phyloP scores from a whole-genome alignment of 371 early-diverging fungal species.

The Circinella umbellata region DNA sequence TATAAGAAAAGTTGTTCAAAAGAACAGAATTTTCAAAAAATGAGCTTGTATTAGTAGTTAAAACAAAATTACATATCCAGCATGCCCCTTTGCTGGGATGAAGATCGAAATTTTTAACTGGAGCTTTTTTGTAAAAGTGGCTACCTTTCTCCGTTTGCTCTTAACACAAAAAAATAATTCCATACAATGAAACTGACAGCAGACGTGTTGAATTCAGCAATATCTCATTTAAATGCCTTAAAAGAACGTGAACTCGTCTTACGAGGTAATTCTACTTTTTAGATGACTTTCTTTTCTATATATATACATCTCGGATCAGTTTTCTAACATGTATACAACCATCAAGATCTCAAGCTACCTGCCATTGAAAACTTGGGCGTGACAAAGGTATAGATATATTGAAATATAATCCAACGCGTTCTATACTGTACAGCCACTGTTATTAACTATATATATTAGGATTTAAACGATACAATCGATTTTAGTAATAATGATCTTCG shows the following conservation, averaged over 20 bases:
- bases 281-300: background rate
- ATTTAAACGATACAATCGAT: slow-evolving; percentile 92
- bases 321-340: background rate
- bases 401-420: too few species aligned
- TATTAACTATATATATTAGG: slow-evolving; percentile 45
- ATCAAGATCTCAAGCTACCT: slow-evolving; percentile 82
- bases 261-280: slow-evolving; percentile 61
- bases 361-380: slow-evolving; percentile 94
- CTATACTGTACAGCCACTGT: too few species aligned
- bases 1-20: too few species aligned
- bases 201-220: slow-evolving; percentile 73
- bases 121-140: too few species aligned
- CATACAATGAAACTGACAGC: slow-evolving; percentile 78
- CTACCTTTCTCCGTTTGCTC: too few species aligned
- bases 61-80: too few species aligned
- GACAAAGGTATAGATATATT: slow-evolving; percentile 69
- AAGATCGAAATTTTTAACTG: too few species aligned
- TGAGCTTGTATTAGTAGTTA: too few species aligned
- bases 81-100: too few species aligned
- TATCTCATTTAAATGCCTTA: slow-evolving; percentile 82
- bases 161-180: too few species aligned
- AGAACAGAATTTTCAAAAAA: too few species aligned
- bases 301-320: background rate
- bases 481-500: slow-evolving; percentile 92
- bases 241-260: slow-evolving; percentile 91